Evolutionary conservation across 1,139 yeast genomes (phyloP).

Genomic region (Pichia sp.): DNA sequence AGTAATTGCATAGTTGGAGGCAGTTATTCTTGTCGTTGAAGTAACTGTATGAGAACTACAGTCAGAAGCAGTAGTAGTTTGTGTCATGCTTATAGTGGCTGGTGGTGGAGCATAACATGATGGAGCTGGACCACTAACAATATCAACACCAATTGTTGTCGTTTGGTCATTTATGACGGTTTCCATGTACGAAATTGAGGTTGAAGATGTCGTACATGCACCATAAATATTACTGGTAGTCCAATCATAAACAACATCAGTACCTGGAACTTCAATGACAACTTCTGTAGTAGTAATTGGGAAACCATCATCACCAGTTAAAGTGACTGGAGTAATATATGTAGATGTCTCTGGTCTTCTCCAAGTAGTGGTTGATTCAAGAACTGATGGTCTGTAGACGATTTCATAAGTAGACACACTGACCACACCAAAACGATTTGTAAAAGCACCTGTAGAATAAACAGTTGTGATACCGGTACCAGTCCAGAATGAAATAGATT

Average conservation of each 20-base stretch:
- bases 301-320: not conserved
- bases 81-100: not conserved
- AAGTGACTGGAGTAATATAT: not conserved
- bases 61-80: not conserved
- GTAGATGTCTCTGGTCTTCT: not conserved
- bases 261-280: conserved; percentile 2
- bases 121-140: not conserved
- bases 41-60: not conserved
- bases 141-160: not conserved
- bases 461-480: not conserved
- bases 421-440: not conserved
- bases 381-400: conserved; percentile 1
- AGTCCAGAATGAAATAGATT: conserved; percentile 2
- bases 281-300: conserved; percentile 4
- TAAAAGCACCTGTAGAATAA: not conserved
- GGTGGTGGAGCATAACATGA: conserved; percentile 3
- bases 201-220: not conserved
- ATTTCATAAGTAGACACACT: not conserved
- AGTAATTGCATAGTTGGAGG: conserved; percentile 3
- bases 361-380: conserved; percentile 2
- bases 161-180: not conserved
- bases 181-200: not conserved
- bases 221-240: not conserved
- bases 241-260: conserved; percentile 6
- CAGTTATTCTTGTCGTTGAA: not conserved